Conservation (phyloP, 1,284 basidiomycete genomes). For the Lentinus polychrous region DNA sequence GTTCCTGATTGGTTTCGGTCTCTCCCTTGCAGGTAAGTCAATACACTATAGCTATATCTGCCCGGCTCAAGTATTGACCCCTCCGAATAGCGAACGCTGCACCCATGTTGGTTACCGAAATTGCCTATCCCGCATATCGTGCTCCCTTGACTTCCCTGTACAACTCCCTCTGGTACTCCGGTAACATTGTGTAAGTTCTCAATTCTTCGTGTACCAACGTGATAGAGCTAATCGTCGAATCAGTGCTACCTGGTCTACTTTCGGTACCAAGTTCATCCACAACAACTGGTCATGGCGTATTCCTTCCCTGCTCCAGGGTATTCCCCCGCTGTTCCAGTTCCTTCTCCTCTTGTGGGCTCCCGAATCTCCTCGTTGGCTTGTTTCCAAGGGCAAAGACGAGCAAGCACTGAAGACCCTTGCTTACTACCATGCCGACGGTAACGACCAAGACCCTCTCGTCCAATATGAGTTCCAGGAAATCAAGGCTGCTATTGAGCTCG, state of each 20-base stretch:
- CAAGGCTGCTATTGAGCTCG: conserved; percentile 62
- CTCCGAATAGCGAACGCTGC: conserved; percentile 48
- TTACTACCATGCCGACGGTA: conserved; percentile 70
- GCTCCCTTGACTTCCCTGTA: conserved; percentile 65
- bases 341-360: conserved; percentile 53
- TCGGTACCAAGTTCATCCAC: conserved; percentile 61
- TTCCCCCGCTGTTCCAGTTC: conserved; percentile 59
- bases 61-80: background rate
- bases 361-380: conserved; percentile 67
- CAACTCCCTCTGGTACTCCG: conserved; percentile 79
- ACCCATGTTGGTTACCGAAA: conserved; percentile 70
- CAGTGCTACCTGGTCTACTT: conserved; percentile 71
- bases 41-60: background rate
- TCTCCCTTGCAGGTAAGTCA: conserved; percentile 55
- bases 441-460: conserved; percentile 64
- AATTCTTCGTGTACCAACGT: background rate
- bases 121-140: conserved; percentile 73
- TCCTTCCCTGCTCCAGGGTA: conserved; percentile 59
- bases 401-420: conserved; percentile 58
- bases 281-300: conserved; percentile 72
- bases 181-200: conserved; percentile 54
- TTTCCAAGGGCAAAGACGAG: conserved; percentile 56
- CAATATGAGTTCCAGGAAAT: conserved; percentile 73
- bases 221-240: conserved; percentile 3
- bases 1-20: conserved; percentile 75